Base-by-base conservation (phyloP, 2,329 filamentous ascomycete species). In the Fusarium sp. region DNA sequence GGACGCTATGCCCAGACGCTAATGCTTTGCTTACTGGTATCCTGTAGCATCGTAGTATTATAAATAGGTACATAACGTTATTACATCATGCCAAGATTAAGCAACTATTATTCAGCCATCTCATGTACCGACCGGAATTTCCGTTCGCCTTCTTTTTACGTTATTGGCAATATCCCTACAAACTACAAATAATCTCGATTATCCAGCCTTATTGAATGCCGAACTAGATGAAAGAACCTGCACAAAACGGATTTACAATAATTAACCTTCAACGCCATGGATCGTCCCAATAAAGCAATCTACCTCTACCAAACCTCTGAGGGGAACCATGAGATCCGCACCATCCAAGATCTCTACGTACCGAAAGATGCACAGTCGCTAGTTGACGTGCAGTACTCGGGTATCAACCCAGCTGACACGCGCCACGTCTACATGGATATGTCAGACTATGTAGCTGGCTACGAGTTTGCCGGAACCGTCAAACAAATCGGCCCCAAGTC, bases 321-420 rank as follows among this genome's bases (percentile, higher is more conserved):
- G 0, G 51, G 61, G 6, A 50, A 46, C 1, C 60, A 64, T 58
- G 61, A 64, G 3, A 6, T 58, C 0, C 59, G 61, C 1, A 28
- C 14, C 0, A 58, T 58, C 6, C 7, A 51, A n/a, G 51, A 65
- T 4, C 18, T n/a, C 0, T 69, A 69, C 3, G 2, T 57, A 1
- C 66, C 60, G 1, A 26, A 49, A 2, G 13, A 23, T 0, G 51
- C 45, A 9, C 65, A 69, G 1, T 66, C 66, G 0, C 46, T 69
- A 6, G 55, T 69, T 11, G 42, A 69, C n/a, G 66, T 69, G 21
- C 55, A 66, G 6, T 69, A 69, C 18, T 69, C 66, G 0, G 65
- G 55, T 6, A 69, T 69, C n/a, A 69, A 69, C 0, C 66, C 66
- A 2, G 66, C 66, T 7, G 66, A 69, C 13, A 69, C 65, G 2